Evolutionary conservation across 768 basidiomycete species (phyloP), one percentile per base, ranked within the genome.

Genomic region (Mrakia frigida): DNA sequence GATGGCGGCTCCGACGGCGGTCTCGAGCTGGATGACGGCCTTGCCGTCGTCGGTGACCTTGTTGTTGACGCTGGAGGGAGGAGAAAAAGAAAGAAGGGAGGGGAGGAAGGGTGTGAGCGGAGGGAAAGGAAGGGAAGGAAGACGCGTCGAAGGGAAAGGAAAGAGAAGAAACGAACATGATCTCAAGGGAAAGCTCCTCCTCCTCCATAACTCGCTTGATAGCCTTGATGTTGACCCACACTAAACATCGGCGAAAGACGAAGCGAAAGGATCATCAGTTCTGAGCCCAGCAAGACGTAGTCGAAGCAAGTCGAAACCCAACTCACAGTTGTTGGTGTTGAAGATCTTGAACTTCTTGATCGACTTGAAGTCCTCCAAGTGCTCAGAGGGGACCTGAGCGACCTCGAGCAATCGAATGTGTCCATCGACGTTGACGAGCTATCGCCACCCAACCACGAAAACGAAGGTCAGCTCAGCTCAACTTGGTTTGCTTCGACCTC

Each of bases 331-430:
- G 80, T 81, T 81, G 35, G 80, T 80, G 87, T 92, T 92, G 87
- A 94, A 91, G 83, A 92, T 93, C 87, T 93, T 92, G 89, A 97
- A 95, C 77, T 78, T 78, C 77, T 78, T 78, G 56, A 78, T 74
- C 25, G 90, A 90, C 84, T 94, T 94, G 88, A 95, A 97, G 85
- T 95, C 94, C 82, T 95, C 92, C 70, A 93, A 88, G 83, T 95
- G 94, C 82, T 95, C 94, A 56, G 89, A 90, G 39, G 94, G 93
- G 35, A 96, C 94, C 83, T 97, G 94, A 39, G 94, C 93, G 78
- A 97, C 92, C 86, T 97, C 94, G 76, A 97, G 89, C 74, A 97
- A 86, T 71, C 93, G 89, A 73, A 95, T 88, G 46, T 88, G 89
- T 61, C 93, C 94, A 53, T 97, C 92, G 82, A 94, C 94, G 84